Conservation (phyloP, 2,329 filamentous ascomycete genomes). For the Pleurostoma richardsiae region DNA sequence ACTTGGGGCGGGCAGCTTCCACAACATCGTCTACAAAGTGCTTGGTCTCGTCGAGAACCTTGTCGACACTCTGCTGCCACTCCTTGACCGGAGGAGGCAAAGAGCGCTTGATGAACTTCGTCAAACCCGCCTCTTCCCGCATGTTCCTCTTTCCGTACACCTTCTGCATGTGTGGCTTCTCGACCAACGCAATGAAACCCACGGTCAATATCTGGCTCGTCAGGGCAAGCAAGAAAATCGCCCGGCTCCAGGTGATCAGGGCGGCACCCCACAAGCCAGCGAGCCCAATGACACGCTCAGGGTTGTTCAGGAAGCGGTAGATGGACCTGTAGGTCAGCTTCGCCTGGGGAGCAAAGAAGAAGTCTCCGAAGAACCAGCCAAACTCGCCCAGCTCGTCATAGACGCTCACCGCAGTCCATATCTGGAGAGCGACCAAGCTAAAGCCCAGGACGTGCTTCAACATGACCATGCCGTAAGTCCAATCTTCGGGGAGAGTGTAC, state of each 20-base stretch:
- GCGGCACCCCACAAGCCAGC: constrained; percentile 95
- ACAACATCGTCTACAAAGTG: constrained; percentile 90
- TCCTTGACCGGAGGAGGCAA: constrained; percentile 78
- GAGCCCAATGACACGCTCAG: constrained; percentile 86
- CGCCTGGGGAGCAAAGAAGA: constrained; percentile 87
- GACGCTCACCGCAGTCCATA: constrained; percentile 90
- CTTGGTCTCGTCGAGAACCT: constrained; percentile 76
- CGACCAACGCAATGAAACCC: constrained; percentile 85
- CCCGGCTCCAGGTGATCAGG: constrained; percentile 83
- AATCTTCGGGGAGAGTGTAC: constrained; percentile 82
- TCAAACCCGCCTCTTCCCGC: constrained; percentile 81
- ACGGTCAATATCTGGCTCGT: constrained; percentile 81
- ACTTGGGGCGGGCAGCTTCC: constrained; percentile 76
- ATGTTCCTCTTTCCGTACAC: constrained; percentile 76
- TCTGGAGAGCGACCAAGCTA: constrained; percentile 75
- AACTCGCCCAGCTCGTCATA: constrained; percentile 96
- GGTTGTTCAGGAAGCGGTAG: constrained; percentile 97
- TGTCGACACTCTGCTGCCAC: constrained; percentile 83
- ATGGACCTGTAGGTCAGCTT: constrained; percentile 96
- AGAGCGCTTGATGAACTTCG: constrained; percentile 83
- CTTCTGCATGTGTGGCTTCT: constrained; percentile 97
- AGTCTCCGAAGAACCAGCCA: constrained; percentile 98
- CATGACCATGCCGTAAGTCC: constrained; percentile 79
- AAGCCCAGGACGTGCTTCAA: constrained; percentile 83
- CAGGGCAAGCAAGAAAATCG: constrained; percentile 82